Conservation (phyloP, 371 early-diverging fungal genomes). For the Quaeritorhiza haematococci region DNA sequence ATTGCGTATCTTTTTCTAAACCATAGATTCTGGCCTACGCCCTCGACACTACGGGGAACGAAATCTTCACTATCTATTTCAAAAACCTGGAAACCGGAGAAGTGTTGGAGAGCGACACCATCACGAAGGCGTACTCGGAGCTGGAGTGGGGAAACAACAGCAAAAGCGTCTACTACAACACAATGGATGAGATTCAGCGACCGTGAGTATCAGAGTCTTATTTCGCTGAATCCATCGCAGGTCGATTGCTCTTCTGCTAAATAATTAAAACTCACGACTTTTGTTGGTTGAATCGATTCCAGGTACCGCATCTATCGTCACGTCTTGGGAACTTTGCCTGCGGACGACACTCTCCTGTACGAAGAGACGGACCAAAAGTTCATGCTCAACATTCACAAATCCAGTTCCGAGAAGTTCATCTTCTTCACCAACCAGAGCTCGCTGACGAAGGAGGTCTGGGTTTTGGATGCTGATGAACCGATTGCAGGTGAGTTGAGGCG, state of each 20-base stretch:
- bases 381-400: slow-evolving; percentile 29
- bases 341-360: slow-evolving; percentile 33
- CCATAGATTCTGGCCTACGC: slow-evolving; percentile 29
- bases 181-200: slow-evolving; percentile 46
- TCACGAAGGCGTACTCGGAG: slow-evolving; percentile 32
- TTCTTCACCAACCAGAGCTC: slow-evolving; percentile 37
- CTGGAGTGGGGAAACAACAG: slow-evolving; percentile 46
- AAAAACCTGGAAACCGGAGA: slow-evolving; percentile 43
- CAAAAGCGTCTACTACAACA: slow-evolving; percentile 41
- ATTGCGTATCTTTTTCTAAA: not conserved
- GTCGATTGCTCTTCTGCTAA: not conserved
- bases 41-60: slow-evolving; percentile 39
- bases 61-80: slow-evolving; percentile 43
- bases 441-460: slow-evolving; percentile 45
- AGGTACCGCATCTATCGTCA: not conserved
- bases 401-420: slow-evolving; percentile 40
- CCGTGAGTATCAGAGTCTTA: too few relatives aligned
- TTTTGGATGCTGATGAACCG: slow-evolving; percentile 35
- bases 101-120: slow-evolving; percentile 23
- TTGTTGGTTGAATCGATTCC: not conserved
- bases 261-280: not conserved
- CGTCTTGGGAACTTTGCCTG: slow-evolving; percentile 8
- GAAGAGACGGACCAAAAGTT: slow-evolving; percentile 55
- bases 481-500: slow-evolving; percentile 5
- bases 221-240: slow-evolving; percentile 5